Evolutionary conservation across 1,284 basidiomycete species (phyloP).

Genomic region (Marasmius sp.): DNA sequence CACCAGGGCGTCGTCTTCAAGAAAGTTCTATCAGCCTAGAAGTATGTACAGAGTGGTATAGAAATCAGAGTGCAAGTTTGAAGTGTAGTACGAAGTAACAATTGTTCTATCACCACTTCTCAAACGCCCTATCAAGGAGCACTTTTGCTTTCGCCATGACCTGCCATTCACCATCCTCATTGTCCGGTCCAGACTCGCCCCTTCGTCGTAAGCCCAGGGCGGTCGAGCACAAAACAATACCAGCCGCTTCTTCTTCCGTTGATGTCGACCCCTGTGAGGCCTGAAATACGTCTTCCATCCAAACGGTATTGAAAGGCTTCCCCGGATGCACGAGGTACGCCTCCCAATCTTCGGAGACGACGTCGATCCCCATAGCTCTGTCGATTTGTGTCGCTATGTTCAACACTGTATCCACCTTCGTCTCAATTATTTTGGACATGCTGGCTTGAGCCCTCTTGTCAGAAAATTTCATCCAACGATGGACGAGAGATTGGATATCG

Average conservation of each 20-base stretch:
- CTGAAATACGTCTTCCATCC: constrained; percentile 1
- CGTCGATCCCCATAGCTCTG: not conserved
- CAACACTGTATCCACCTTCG: not conserved
- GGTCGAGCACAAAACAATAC: not conserved
- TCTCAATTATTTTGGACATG: not conserved
- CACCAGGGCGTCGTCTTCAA: no score
- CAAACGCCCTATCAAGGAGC: constrained; percentile 1
- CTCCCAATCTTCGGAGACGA: constrained; percentile 1
- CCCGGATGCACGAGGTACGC: not conserved
- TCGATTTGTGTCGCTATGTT: constrained; percentile 2
- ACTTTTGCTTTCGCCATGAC: constrained; percentile 7
- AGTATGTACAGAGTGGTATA: no score
- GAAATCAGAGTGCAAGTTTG: no score
- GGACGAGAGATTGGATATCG: not conserved
- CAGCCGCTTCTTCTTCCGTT: not conserved
- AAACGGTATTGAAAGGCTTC: not conserved
- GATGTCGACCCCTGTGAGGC: not conserved
- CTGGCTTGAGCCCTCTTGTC: not conserved
- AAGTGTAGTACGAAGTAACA: no score
- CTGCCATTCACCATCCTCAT: not conserved
- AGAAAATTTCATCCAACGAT: not conserved
- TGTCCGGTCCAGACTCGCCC: not conserved
- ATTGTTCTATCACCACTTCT: not conserved
- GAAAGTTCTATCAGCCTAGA: no score
- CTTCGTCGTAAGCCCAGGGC: not conserved